A percentile compares a stretch with the other conserved stretches of the same genome.
These are phyloP conservation scores for Cutaneotrichosporon mucoides DNA, from an alignment of 1,284 basidiomycete genomes.

Conservation along the genomic window DNA sequence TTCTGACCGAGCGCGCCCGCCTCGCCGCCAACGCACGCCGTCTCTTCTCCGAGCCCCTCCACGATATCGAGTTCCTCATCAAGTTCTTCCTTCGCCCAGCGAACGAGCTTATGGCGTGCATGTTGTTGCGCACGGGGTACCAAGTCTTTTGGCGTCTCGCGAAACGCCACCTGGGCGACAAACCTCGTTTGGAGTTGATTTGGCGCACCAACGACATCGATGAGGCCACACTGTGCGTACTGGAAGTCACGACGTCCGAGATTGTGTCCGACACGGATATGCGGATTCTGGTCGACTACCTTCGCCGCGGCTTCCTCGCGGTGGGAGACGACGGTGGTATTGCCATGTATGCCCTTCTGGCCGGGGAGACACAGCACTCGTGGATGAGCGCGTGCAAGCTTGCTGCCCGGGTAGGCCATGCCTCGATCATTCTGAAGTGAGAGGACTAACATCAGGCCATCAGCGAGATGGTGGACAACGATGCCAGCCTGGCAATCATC, in stretches of 20 bases:
- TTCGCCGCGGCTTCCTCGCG: constrained; percentile 1
- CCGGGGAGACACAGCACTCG: background rate
- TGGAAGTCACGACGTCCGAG: background rate
- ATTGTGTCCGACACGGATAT: constrained; percentile 1
- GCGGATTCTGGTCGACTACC: background rate
- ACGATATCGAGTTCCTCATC: constrained; percentile 2
- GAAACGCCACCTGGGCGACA: background rate
- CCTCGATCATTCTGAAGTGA: too few relatives aligned
- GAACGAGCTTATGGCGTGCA: constrained; percentile 14
- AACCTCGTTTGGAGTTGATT: constrained; percentile 6
- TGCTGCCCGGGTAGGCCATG: background rate
- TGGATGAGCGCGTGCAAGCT: background rate
- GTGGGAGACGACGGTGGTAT: constrained; percentile 1
- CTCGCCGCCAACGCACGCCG: background rate
- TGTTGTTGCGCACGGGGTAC: constrained; percentile 10
- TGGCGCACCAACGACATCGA: background rate
- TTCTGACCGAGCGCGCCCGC: background rate
- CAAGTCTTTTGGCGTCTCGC: constrained; percentile 11
- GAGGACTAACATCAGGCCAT: background rate
- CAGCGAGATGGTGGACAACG: background rate
- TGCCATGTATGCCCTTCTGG: background rate
- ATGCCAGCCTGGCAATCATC: constrained; percentile 1
- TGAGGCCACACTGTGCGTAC: background rate
- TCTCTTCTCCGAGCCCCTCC: background rate
- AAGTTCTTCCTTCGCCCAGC: constrained; percentile 11